A percentile compares a stretch with the other conserved stretches of the same genome.
Conservation (phyloP, 2,329 filamentous ascomycete genomes). For the Neocucurbitaria cava region DNA sequence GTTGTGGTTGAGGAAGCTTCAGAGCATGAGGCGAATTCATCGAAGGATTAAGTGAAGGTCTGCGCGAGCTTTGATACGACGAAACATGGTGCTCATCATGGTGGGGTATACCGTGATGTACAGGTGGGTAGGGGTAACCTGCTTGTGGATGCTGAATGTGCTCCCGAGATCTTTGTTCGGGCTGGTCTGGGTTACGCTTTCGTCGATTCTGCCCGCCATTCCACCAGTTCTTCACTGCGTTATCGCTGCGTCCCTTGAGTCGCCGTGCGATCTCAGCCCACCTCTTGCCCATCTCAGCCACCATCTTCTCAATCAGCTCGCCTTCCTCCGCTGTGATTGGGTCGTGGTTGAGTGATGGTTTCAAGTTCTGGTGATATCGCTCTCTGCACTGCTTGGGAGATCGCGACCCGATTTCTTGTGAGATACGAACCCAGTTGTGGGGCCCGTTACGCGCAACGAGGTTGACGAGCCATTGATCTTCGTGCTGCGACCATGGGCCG, state of each 20-base stretch:
- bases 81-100: constrained; percentile 35
- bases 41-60: constrained; percentile 35
- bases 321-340: constrained; percentile 81
- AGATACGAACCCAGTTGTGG: constrained; percentile 90
- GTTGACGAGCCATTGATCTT: constrained; percentile 74
- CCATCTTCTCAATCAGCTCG: constrained; percentile 76
- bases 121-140: constrained; percentile 38
- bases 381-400: constrained; percentile 96
- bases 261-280: constrained; percentile 92
- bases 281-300: constrained; percentile 78
- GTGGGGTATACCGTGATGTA: constrained; percentile 27
- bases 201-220: constrained; percentile 90
- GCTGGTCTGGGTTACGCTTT: constrained; percentile 51
- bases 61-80: constrained; percentile 39
- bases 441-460: constrained; percentile 76
- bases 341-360: constrained; percentile 78
- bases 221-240: constrained; percentile 98
- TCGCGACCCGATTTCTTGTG: constrained; percentile 74
- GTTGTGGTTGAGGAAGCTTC: constrained; percentile 43
- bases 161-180: constrained; percentile 32
- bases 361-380: constrained; percentile 92
- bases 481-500: constrained; percentile 82
- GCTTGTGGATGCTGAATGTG: constrained; percentile 42
- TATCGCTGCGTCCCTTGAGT: constrained; percentile 86
- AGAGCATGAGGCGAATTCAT: constrained; percentile 37